phyloP scores from a whole-genome alignment of 345 rosid species.

The Arabis alpina region DNA sequence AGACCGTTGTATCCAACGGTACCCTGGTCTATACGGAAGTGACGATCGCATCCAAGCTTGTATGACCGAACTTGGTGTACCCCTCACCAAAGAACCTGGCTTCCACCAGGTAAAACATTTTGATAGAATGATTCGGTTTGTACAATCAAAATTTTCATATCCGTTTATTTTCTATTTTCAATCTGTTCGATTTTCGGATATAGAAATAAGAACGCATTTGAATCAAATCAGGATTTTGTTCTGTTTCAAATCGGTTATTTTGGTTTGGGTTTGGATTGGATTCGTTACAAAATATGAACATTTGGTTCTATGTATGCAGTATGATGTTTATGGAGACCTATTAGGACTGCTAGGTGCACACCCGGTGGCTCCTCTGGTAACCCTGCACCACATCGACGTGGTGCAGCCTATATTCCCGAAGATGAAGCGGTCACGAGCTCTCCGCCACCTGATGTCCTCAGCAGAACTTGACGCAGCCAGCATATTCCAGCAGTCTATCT shows the following conservation, averaged over 20 bases:
- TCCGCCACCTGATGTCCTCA: conserved; percentile 59
- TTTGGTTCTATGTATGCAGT: conserved; percentile 48
- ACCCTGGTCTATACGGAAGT: conserved; percentile 79
- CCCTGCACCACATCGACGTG: conserved; percentile 82
- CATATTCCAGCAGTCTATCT: conserved; percentile 76
- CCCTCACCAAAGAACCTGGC: conserved; percentile 74
- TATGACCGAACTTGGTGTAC: conserved; percentile 84
- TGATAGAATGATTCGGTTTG: too few relatives aligned
- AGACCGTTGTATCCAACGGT: conserved; percentile 75
- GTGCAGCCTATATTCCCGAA: conserved; percentile 72
- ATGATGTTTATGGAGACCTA: conserved; percentile 78
- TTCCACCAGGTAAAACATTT: conserved; percentile 69
- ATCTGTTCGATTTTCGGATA: too few relatives aligned
- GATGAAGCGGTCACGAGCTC: conserved; percentile 56
- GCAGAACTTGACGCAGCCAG: conserved; percentile 74
- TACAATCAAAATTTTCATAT: too few relatives aligned
- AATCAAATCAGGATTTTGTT: not conserved
- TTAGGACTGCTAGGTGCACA: conserved; percentile 76
- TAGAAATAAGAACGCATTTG: too few relatives aligned
- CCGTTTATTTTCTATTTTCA: too few relatives aligned
- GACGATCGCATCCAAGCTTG: conserved; percentile 89
- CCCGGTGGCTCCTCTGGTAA: conserved; percentile 72
- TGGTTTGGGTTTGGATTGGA: not conserved
- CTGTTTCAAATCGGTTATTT: not conserved
- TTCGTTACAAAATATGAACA: not conserved